A percentile compares a stretch with the other conserved stretches of the same genome.
These are phyloP conservation scores for Dictyostelium brefeldianum DNA, from an alignment of 78 protist genomes.

Conservation along the genomic window DNA sequence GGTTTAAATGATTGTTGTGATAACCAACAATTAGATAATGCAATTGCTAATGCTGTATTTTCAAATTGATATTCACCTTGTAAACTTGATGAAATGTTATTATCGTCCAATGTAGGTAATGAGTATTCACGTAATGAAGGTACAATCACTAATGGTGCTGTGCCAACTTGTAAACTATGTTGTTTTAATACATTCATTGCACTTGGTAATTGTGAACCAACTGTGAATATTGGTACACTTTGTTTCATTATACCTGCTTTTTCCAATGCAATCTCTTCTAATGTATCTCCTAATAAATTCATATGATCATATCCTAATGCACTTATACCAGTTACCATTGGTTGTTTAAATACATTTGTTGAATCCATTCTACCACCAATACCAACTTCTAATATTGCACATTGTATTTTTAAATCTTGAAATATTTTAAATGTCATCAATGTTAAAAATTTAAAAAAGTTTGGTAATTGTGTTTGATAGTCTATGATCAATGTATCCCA, in stretches of 20 bases:
- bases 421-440: slow-evolving; percentile 82
- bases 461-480: not conserved
- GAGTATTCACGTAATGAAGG: not conserved
- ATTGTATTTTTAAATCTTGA: slow-evolving; percentile 79
- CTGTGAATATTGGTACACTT: slow-evolving; percentile 66
- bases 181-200: slow-evolving; percentile 69
- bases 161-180: not conserved
- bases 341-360: slow-evolving; percentile 85
- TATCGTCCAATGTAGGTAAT: not conserved
- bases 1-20: not conserved
- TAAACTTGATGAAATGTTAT: slow-evolving; percentile 38
- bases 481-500: slow-evolving; percentile 55
- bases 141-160: slow-evolving; percentile 20
- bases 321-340: slow-evolving; percentile 86
- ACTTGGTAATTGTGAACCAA: slow-evolving; percentile 61
- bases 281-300: slow-evolving; percentile 89
- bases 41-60: slow-evolving; percentile 89
- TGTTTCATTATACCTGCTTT: slow-evolving; percentile 92
- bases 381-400: slow-evolving; percentile 92
- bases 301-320: slow-evolving; percentile 89
- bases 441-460: slow-evolving; percentile 87
- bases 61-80: slow-evolving; percentile 88
- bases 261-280: slow-evolving; percentile 86
- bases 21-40: slow-evolving; percentile 62
- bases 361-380: slow-evolving; percentile 90